phyloP scores from a whole-genome alignment of 305 asterid genomes.

The Fraxinus velutina region DNA sequence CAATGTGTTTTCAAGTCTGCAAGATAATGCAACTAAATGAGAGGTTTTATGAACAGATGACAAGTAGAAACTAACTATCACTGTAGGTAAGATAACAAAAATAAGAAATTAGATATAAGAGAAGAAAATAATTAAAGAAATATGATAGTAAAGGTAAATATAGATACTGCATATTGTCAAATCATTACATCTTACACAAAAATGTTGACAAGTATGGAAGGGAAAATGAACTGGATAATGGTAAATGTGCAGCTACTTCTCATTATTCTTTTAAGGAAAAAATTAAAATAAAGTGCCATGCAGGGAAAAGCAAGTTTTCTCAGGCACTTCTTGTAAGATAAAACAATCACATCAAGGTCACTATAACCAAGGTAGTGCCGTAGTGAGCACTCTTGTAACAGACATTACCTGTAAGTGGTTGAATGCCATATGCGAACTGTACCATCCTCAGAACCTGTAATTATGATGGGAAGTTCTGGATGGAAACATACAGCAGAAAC shows the following conservation, averaged over 20 bases:
- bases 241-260: neutral
- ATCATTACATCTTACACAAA: neutral
- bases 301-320: slow-evolving; percentile 3
- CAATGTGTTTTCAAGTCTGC: slow-evolving; percentile 93
- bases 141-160: neutral
- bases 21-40: slow-evolving; percentile 27
- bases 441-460: slow-evolving; percentile 98
- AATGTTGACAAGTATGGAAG: neutral
- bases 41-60: slow-evolving; percentile 17
- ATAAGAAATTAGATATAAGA: neutral
- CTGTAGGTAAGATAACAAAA: slow-evolving; percentile 9
- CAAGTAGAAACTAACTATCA: slow-evolving; percentile 17
- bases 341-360: neutral
- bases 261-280: neutral
- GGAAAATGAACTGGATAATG: neutral
- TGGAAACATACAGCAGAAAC: slow-evolving; percentile 98
- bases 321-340: neutral
- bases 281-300: neutral
- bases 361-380: neutral
- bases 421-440: slow-evolving; percentile 99
- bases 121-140: neutral
- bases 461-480: slow-evolving; percentile 95
- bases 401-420: slow-evolving; percentile 78
- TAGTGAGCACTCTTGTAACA: slow-evolving; percentile 17
- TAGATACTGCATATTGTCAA: neutral